Conservation (phyloP, 225 moss, liverwort and hornwort species). For the Climacium dendroides region DNA sequence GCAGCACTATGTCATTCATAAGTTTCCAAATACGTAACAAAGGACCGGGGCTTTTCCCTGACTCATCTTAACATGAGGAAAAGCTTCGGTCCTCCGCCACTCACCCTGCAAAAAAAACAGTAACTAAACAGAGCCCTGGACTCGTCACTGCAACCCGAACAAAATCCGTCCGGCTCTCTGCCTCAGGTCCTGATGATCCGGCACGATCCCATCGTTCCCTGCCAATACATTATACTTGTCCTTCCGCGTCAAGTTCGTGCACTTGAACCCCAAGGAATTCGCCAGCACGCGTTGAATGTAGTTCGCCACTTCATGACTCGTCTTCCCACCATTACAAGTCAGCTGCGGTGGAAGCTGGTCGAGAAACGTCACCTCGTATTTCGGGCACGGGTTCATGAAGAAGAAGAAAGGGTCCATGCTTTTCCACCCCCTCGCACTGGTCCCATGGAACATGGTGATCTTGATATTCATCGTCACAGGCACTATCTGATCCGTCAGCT, state of each 20-base stretch:
- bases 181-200: slow-evolving; percentile 10
- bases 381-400: slow-evolving; percentile 79
- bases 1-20: neutral
- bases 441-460: slow-evolving; percentile 78
- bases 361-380: slow-evolving; percentile 68
- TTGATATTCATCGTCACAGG: slow-evolving; percentile 77
- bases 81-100: slow-evolving; percentile 24
- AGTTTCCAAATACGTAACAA: neutral
- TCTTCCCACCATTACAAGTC: slow-evolving; percentile 66
- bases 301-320: slow-evolving; percentile 82
- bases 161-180: slow-evolving; percentile 1
- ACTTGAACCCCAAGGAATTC: slow-evolving; percentile 62
- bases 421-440: slow-evolving; percentile 83
- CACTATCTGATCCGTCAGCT: slow-evolving; percentile 70
- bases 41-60: slow-evolving; percentile 26
- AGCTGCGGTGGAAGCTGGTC: slow-evolving; percentile 62
- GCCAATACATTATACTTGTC: slow-evolving; percentile 79
- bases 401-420: slow-evolving; percentile 80
- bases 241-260: slow-evolving; percentile 66
- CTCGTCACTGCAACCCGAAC: neutral
- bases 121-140: too few relatives aligned
- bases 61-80: slow-evolving; percentile 1
- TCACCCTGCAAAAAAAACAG: neutral
- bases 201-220: slow-evolving; percentile 69
- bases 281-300: slow-evolving; percentile 68